phyloP scores from a whole-genome alignment of 768 basidiomycete species.

The Boletus bicolor region DNA sequence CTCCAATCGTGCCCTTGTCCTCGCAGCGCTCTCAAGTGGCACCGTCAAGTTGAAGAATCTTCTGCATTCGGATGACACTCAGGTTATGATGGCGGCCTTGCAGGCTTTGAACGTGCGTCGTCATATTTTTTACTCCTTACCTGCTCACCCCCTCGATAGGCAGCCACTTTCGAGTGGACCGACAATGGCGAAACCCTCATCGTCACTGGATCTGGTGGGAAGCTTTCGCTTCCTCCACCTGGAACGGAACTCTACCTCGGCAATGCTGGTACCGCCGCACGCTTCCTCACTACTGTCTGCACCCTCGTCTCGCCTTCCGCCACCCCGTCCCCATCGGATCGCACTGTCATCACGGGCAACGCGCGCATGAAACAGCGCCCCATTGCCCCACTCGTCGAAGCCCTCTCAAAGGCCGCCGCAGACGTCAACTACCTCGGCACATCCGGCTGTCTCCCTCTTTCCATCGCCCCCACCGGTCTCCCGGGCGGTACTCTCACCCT shows the following conservation, averaged over 20 bases:
- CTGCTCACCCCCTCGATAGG: slow-evolving; percentile 42
- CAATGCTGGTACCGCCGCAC: slow-evolving; percentile 96
- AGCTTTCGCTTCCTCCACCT: slow-evolving; percentile 68
- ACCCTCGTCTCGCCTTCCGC: slow-evolving; percentile 64
- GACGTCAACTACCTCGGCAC: slow-evolving; percentile 75
- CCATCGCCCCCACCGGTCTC: slow-evolving; percentile 80
- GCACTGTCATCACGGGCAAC: slow-evolving; percentile 91
- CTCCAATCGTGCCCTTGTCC: slow-evolving; percentile 89
- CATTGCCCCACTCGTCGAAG: slow-evolving; percentile 91
- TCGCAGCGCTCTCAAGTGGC: slow-evolving; percentile 88
- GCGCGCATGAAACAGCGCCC: slow-evolving; percentile 99
- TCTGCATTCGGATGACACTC: slow-evolving; percentile 95
- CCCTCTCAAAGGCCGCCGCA: slow-evolving; percentile 78
- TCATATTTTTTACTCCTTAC: background rate
- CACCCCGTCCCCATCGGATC: slow-evolving; percentile 35
- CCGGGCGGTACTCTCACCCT: slow-evolving; percentile 80
- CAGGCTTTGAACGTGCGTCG: slow-evolving; percentile 71
- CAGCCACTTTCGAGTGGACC: slow-evolving; percentile 92
- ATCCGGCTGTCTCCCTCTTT: slow-evolving; percentile 82
- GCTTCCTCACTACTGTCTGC: slow-evolving; percentile 96
- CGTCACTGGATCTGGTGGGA: slow-evolving; percentile 83
- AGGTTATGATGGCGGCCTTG: slow-evolving; percentile 98
- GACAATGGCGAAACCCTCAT: slow-evolving; percentile 95
- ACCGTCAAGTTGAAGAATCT: slow-evolving; percentile 87
- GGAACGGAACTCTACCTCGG: slow-evolving; percentile 92